Base-by-base conservation (phyloP, 2,329 filamentous ascomycete genomes). In the Dendryphion nanum region DNA sequence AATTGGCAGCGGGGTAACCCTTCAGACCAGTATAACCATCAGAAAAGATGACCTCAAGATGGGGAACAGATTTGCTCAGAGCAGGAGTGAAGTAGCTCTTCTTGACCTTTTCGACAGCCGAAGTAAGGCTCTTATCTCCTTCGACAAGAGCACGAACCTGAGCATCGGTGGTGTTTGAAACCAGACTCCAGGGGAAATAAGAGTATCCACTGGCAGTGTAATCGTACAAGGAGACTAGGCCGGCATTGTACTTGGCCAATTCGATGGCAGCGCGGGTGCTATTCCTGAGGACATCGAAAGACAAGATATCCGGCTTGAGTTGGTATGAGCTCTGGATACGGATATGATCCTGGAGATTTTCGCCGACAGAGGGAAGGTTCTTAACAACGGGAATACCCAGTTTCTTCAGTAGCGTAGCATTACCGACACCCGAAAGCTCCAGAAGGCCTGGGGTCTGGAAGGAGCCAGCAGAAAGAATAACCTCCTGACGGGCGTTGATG, bases 391-490 rank as follows among this genome's bases (percentile, higher is more conserved):
- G 4, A 18, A 52, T 42, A 4, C 33, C 45, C 16, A 29, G 30
- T 17, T 28, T 23, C 17, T 26, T 13, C n/a, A 47, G 29, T 15
- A 47, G 36, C 0, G 35, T 30, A 10, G 41, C 33, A 23, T 40
- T 5, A 4, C 81, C 81, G 18, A 83, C 71, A 0, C 80, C 79
- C 0, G 78, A 81, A 2, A 82, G 63, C 46, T 84, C 79, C 2
- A 84, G 67, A 3, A 84, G 56, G 52, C 81, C 76, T 0, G 81
- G 80, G 0, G 78, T 79, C 42, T 79, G 70, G 15, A 83, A 63
- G 26, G 40, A 44, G 16, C 68, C 73, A 2, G 80, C 81, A 1
- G 76, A 77, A 2, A 84, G 49, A 19, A 83, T 71, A 8, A 83
- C 70, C 48, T 83, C 80, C 18, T 18, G 14, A 4, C 33, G 23